Evolutionary conservation across 2,329 filamentous ascomycete species (phyloP).

Genomic region (Nothomitra cinnamomea): DNA sequence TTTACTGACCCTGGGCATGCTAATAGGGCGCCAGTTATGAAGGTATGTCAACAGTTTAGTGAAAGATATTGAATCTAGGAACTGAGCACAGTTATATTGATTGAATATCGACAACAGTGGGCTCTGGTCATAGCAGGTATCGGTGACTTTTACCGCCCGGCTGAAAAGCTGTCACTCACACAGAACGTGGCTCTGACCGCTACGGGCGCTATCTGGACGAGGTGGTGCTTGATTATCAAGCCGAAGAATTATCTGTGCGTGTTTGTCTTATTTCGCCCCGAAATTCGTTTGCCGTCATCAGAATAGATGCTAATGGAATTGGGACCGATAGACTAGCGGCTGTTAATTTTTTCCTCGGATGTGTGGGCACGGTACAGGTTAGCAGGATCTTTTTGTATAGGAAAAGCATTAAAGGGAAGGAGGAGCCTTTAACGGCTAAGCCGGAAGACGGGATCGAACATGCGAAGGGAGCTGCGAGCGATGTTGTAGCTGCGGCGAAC

Average conservation of each 20-base stretch:
- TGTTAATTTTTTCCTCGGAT: constrained; percentile 94
- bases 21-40: constrained; percentile 82
- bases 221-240: constrained; percentile 96
- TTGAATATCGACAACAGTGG: constrained; percentile 41
- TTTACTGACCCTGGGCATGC: constrained; percentile 3
- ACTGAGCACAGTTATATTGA: neutral
- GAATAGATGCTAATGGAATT: neutral
- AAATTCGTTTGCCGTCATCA: neutral
- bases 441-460: constrained; percentile 20
- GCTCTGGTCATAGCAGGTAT: constrained; percentile 80
- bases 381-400: constrained; percentile 43
- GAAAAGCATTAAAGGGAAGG: constrained; percentile 2
- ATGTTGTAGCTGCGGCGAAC: constrained; percentile 16
- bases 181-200: constrained; percentile 82
- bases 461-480: constrained; percentile 16
- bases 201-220: constrained; percentile 92
- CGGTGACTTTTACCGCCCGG: constrained; percentile 79
- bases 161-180: constrained; percentile 79
- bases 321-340: constrained; percentile 54
- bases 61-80: neutral
- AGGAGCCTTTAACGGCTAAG: constrained; percentile 20
- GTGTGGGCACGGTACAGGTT: constrained; percentile 72
- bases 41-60: constrained; percentile 26
- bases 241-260: constrained; percentile 77
- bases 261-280: neutral